Evolutionary conservation across 2,329 filamentous ascomycete species (phyloP).

Genomic region (Fusarium sp.): DNA sequence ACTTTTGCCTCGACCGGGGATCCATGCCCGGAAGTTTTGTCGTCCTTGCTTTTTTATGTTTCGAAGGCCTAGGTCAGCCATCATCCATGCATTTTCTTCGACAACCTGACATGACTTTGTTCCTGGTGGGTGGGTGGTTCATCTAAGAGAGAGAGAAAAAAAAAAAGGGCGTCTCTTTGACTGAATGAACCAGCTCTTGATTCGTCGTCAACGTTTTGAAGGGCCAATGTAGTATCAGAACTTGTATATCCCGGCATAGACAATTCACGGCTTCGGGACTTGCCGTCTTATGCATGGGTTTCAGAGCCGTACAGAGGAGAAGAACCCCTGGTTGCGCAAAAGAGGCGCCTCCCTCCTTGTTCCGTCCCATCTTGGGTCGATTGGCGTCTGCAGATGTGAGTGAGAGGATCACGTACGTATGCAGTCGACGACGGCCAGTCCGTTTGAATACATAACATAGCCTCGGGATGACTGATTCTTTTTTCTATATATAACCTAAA

Average conservation of each 20-base stretch:
- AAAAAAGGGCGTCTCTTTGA: neutral
- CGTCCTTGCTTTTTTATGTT: slow-evolving; percentile 1
- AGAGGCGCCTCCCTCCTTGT: neutral
- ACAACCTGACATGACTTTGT: neutral
- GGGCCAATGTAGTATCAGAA: slow-evolving; percentile 5
- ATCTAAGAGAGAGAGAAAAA: neutral
- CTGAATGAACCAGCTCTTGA: neutral
- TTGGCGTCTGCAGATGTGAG: slow-evolving; percentile 32
- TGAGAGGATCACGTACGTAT: slow-evolving; percentile 38
- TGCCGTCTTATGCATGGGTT: slow-evolving; percentile 28
- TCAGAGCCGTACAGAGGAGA: slow-evolving; percentile 8
- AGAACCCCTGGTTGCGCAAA: neutral
- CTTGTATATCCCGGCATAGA: slow-evolving; percentile 13
- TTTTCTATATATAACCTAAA: neutral
- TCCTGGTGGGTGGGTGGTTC: slow-evolving; percentile 1
- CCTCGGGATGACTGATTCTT: neutral
- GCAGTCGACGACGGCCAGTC: slow-evolving; percentile 6
- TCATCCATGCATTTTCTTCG: neutral
- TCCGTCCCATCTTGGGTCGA: slow-evolving; percentile 22
- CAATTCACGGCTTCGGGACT: slow-evolving; percentile 25
- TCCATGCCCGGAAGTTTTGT: slow-evolving; percentile 3
- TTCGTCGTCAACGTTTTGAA: neutral
- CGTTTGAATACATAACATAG: neutral
- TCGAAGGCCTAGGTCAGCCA: neutral
- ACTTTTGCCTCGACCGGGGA: slow-evolving; percentile 8